A percentile compares a stretch with the other conserved stretches of the same genome.
Evolutionary conservation across 2,329 filamentous ascomycete genomes (phyloP).

Genomic region (Daldinia eschscholtzii): DNA sequence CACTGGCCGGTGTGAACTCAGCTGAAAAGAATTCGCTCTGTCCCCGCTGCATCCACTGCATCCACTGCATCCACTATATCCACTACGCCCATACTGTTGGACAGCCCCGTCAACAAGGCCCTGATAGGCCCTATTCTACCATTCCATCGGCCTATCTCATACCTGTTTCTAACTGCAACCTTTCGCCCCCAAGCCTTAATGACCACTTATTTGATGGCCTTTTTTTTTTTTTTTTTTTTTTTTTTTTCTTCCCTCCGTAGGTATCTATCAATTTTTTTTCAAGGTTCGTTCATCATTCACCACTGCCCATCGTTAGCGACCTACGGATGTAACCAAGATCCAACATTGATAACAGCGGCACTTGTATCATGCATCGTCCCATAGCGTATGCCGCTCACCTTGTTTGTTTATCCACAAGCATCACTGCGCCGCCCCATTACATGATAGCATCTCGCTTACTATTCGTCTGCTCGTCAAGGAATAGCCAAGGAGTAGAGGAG

Average conservation of each 20-base stretch:
- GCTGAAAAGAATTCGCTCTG: constrained; percentile 7
- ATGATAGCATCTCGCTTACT: constrained; percentile 40
- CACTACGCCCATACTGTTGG: not conserved
- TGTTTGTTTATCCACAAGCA: constrained; percentile 14
- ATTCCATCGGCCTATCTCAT: constrained; percentile 3
- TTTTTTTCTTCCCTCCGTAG: not conserved
- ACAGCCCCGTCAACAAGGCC: not conserved
- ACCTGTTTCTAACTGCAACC: constrained; percentile 1
- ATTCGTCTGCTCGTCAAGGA: constrained; percentile 22
- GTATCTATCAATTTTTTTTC: constrained; percentile 14
- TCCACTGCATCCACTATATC: not conserved
- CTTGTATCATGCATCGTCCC: constrained; percentile 18
- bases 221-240: not conserved
- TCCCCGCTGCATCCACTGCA: not conserved
- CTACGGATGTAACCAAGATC: constrained; percentile 43
- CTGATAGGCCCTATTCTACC: constrained; percentile 2
- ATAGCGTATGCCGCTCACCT: constrained; percentile 3
- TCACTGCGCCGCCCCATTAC: constrained; percentile 23
- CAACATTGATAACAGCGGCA: constrained; percentile 29
- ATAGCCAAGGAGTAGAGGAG: constrained; percentile 1
- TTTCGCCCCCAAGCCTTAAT: constrained; percentile 29
- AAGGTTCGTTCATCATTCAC: constrained; percentile 29
- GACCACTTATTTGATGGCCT: constrained; percentile 6
- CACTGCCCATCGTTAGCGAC: constrained; percentile 6
- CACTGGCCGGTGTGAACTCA: not conserved